These are phyloP conservation scores for Coelastrella sp. DNA, from an alignment of 139 green algal genomes.

Conservation along the genomic window DNA sequence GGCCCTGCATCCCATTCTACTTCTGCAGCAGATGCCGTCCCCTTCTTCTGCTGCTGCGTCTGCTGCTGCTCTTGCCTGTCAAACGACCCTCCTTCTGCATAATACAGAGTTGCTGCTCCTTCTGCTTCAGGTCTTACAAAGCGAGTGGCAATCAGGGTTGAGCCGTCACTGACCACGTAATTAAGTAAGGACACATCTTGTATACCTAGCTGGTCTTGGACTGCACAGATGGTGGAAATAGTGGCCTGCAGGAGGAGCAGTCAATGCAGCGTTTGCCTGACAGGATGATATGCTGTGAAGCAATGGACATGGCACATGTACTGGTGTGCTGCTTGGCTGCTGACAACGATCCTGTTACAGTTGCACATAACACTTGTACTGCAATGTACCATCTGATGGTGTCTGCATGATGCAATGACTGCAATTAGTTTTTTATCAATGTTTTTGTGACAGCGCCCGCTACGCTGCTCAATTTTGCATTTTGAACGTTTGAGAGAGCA, in stretches of 20 bases:
- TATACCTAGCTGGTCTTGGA: conserved; percentile 69
- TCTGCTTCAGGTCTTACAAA: conserved; percentile 75
- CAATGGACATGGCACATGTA: no score
- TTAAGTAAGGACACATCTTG: conserved; percentile 87
- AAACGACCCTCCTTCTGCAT: conserved; percentile 73
- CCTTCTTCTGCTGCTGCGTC: conserved; percentile 1
- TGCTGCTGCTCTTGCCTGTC: conserved; percentile 35
- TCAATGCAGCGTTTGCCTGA: not conserved
- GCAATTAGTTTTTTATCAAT: no score
- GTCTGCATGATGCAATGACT: no score
- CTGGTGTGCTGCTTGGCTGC: no score
- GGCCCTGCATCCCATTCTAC: not conserved
- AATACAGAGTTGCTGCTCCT: conserved; percentile 90
- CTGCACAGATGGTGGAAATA: conserved; percentile 61
- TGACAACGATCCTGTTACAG: no score
- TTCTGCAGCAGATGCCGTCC: not conserved
- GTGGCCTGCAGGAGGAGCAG: conserved; percentile 53
- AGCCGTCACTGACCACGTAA: conserved; percentile 92
- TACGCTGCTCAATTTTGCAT: no score
- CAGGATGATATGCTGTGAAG: not conserved
- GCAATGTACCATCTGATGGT: no score
- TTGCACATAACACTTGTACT: no score
- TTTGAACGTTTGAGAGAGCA: no score
- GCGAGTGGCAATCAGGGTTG: conserved; percentile 87
- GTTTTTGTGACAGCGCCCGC: no score